Base-by-base conservation (phyloP, 495 filamentous ascomycete species). In the Gamarada debralockiae region DNA sequence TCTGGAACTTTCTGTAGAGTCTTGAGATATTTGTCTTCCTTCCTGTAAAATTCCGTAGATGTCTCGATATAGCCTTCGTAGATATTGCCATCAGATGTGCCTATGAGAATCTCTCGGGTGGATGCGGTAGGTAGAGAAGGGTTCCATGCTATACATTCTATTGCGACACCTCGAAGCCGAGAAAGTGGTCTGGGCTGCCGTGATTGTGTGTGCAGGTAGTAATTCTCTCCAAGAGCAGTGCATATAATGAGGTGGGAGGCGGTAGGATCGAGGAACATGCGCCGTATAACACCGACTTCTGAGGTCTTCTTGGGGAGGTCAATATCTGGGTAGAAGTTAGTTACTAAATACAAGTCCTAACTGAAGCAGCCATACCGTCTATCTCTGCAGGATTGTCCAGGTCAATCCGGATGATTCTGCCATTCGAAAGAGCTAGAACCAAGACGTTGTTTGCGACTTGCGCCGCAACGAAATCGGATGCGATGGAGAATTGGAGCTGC, bases 361-460 rank as follows among this genome's bases (percentile, higher is more conserved):
- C 33, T 42, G 40, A n/a, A 25, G 7, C 8, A 2, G 6, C 8
- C 48, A 49, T 62, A 96, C 91, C 92, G 70, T 98, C 95, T 50
- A 98, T 95, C 69, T 97, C 92, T 60, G 88, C 89, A 27, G 95
- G 89, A 62, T 82, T 85, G 68, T 96, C 92, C 15, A 98, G 74
- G 66, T 98, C 93, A 64, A 98, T 97, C 44, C 93, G 80, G 41
- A 97, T 75, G 60, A 98, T 90, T 41, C 91, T 83, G 25, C 88
- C 87, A 38, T 87, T 95, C 0, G 88, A 90, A 36, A 97, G 73
- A 23, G 93, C 93, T 43, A 98, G 70, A 13, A 97, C 81, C 48
- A 98, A 78, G 44, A 97, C 90, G 78, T 98, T 97, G 70, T 98
- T 97, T 49, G 92, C 92, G 23, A 96, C 92, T 69, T 96, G 91